Evolutionary conservation across 345 rosid species (phyloP).

Genomic region (Crucihimalaya himalaica): DNA sequence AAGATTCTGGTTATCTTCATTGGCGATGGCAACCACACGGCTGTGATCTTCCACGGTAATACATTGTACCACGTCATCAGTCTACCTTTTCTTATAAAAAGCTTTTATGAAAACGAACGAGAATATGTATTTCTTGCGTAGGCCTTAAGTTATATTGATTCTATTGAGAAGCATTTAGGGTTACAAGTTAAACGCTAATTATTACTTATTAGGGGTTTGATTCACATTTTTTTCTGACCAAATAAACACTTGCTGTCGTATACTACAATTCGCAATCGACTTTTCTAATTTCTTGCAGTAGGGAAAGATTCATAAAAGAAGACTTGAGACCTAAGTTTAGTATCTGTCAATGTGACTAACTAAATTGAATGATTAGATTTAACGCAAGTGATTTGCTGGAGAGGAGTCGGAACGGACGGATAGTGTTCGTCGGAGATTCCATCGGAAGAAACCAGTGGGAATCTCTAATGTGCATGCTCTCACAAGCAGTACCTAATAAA

Average conservation of each 20-base stretch:
- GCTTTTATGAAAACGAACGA: not conserved
- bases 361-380: conserved; percentile 48
- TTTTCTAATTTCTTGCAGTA: not conserved
- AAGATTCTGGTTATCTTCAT: conserved; percentile 56
- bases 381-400: conserved; percentile 71
- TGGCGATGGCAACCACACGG: conserved; percentile 94
- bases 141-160: conserved; percentile 24
- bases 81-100: not conserved
- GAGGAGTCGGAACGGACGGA: conserved; percentile 68
- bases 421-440: conserved; percentile 89
- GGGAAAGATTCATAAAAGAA: not conserved
- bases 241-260: not conserved
- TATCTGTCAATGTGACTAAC: not conserved
- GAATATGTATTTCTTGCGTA: conserved; percentile 2
- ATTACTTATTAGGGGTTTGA: not conserved
- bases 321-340: not conserved
- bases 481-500: conserved; percentile 53
- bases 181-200: not conserved
- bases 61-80: not conserved
- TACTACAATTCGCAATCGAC: not conserved
- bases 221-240: not conserved
- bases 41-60: conserved; percentile 78
- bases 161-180: not conserved
- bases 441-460: conserved; percentile 97
- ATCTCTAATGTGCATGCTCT: conserved; percentile 74